phyloP scores from a whole-genome alignment of 2,329 filamentous ascomycete genomes.

The Cytospora leucostoma region DNA sequence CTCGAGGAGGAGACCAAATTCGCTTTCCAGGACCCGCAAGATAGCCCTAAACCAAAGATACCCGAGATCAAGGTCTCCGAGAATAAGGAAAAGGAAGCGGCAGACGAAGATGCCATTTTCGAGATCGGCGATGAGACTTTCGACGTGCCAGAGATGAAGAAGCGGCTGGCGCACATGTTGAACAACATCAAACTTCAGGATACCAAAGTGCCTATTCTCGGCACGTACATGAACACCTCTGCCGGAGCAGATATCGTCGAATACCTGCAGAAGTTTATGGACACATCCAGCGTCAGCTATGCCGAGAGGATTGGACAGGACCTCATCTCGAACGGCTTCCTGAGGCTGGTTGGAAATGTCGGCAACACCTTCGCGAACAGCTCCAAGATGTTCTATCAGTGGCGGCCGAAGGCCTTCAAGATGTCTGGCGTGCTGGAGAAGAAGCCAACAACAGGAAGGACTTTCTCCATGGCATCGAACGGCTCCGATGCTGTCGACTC shows the following conservation, averaged over 20 bases:
- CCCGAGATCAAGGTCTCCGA: conserved; percentile 84
- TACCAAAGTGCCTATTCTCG: conserved; percentile 92
- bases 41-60: conserved; percentile 65
- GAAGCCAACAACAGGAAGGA: conserved; percentile 71
- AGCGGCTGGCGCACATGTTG: conserved; percentile 83
- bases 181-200: conserved; percentile 85
- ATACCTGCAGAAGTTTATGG: conserved; percentile 88
- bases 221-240: conserved; percentile 91
- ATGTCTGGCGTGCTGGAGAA: conserved; percentile 86
- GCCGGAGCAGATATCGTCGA: conserved; percentile 92
- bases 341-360: conserved; percentile 90
- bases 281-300: conserved; percentile 80
- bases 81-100: conserved; percentile 61
- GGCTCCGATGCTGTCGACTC: conserved; percentile 65
- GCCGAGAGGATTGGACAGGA: conserved; percentile 96
- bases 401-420: conserved; percentile 90
- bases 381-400: conserved; percentile 96
- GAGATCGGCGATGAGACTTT: conserved; percentile 93
- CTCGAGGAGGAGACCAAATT: conserved; percentile 98
- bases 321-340: conserved; percentile 79
- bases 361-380: conserved; percentile 96
- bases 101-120: conserved; percentile 78
- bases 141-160: conserved; percentile 83
- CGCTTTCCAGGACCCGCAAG: conserved; percentile 85
- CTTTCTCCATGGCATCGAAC: conserved; percentile 69